A percentile compares a stretch with the other conserved stretches of the same genome.
phyloP scores from a whole-genome alignment of 306 rosid species.

The Vachellia pachyceras region DNA sequence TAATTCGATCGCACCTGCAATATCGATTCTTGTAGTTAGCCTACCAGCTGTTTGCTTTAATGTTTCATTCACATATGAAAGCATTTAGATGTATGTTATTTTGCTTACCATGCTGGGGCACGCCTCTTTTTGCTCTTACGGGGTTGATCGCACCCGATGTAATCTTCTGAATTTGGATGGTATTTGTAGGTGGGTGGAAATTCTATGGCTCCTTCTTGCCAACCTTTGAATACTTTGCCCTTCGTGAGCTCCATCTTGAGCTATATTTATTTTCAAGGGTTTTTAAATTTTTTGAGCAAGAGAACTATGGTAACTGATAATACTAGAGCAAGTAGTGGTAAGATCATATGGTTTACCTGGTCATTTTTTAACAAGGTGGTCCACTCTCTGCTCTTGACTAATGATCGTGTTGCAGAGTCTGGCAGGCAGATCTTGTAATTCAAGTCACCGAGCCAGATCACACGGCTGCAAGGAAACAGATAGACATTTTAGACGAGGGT shows the following conservation, averaged over 20 bases:
- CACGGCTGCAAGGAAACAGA: conserved; percentile 57
- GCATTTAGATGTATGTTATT: conserved; percentile 23
- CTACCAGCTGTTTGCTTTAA: too few relatives aligned
- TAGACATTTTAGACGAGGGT: conserved; percentile 24
- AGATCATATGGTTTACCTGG: conserved; percentile 57
- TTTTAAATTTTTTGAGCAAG: conserved; percentile 14
- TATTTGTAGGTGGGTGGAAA: conserved; percentile 94
- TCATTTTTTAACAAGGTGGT: conserved; percentile 62
- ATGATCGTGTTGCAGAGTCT: conserved; percentile 54
- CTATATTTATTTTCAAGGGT: conserved; percentile 48
- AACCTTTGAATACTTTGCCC: conserved; percentile 72
- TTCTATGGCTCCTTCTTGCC: conserved; percentile 85
- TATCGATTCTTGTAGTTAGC: too few relatives aligned
- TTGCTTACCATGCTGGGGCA: conserved; percentile 81
- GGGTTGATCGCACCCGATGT: conserved; percentile 48
- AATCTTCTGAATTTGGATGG: conserved; percentile 59
- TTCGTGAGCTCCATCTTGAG: conserved; percentile 66
- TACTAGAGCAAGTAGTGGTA: conserved; percentile 17
- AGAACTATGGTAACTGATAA: background rate
- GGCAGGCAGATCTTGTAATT: conserved; percentile 76
- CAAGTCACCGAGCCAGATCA: conserved; percentile 85
- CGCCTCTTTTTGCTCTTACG: conserved; percentile 53
- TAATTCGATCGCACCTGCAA: too few relatives aligned
- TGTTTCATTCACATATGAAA: too few relatives aligned
- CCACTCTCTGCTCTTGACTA: conserved; percentile 70